phyloP scores from a whole-genome alignment of 1,139 yeast species.

The Citeromyces siamensis region DNA sequence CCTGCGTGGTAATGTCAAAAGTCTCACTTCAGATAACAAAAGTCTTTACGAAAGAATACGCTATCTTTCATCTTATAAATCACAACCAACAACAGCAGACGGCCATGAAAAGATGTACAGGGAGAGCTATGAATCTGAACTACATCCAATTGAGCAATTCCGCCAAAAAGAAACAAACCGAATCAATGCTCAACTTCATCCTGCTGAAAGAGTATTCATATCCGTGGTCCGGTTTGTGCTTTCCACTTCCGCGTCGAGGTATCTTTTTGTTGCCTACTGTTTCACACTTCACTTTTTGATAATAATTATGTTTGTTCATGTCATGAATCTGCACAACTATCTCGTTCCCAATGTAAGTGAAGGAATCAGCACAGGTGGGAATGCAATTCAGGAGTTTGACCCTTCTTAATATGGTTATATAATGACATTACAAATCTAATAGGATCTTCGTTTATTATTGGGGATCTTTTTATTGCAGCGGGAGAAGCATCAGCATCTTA shows the following conservation, averaged over 20 bases:
- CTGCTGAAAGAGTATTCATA: slow-evolving; percentile 69
- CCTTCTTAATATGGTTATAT: not conserved
- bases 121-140: slow-evolving; percentile 58
- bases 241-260: slow-evolving; percentile 62
- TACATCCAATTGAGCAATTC: slow-evolving; percentile 80
- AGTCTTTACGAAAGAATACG: slow-evolving; percentile 75
- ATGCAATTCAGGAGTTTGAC: slow-evolving; percentile 1
- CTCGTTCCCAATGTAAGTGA: slow-evolving; percentile 36
- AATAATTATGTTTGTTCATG: slow-evolving; percentile 49
- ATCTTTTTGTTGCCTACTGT: slow-evolving; percentile 65
- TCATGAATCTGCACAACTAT: slow-evolving; percentile 34
- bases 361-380: slow-evolving; percentile 34
- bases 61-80: slow-evolving; percentile 44
- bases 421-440: no score
- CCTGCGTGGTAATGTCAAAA: slow-evolving; percentile 49
- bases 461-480: no score
- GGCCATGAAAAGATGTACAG: slow-evolving; percentile 48
- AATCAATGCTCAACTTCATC: slow-evolving; percentile 59
- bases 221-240: slow-evolving; percentile 63
- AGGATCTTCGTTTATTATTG: no score
- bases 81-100: slow-evolving; percentile 5
- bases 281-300: slow-evolving; percentile 64
- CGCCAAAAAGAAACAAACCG: slow-evolving; percentile 70
- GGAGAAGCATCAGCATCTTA: no score
- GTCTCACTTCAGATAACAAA: slow-evolving; percentile 60